phyloP scores from a whole-genome alignment of 768 basidiomycete genomes.

The Favolaschia claudopus region DNA sequence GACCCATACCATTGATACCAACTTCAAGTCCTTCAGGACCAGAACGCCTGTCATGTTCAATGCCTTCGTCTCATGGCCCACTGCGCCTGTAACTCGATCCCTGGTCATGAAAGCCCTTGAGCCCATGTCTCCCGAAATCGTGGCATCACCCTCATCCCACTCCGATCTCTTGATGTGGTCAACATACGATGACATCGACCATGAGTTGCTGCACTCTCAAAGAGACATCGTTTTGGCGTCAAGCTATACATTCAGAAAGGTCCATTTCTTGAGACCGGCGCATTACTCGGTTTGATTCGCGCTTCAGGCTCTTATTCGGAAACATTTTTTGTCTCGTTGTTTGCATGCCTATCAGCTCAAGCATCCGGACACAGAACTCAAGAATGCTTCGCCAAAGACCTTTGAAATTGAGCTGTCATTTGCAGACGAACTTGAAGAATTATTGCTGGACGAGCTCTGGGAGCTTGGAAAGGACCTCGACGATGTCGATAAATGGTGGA shows the following conservation, averaged over 20 bases:
- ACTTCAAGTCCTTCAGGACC: not conserved
- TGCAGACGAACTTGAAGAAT: slow-evolving; percentile 93
- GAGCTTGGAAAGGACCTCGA: slow-evolving; percentile 77
- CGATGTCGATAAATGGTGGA: slow-evolving; percentile 75
- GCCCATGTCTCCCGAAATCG: slow-evolving; percentile 30
- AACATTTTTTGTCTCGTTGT: slow-evolving; percentile 86
- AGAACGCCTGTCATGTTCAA: slow-evolving; percentile 14
- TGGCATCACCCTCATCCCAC: slow-evolving; percentile 21
- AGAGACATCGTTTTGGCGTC: slow-evolving; percentile 69
- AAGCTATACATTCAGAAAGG: slow-evolving; percentile 87
- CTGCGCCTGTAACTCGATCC: slow-evolving; percentile 54
- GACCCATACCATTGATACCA: slow-evolving; percentile 14
- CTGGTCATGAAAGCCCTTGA: slow-evolving; percentile 52
- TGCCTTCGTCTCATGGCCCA: slow-evolving; percentile 54
- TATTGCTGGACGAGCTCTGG: slow-evolving; percentile 92
- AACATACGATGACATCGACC: slow-evolving; percentile 87
- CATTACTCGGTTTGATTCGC: slow-evolving; percentile 1
- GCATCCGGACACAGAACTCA: slow-evolving; percentile 43
- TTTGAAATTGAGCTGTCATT: slow-evolving; percentile 89
- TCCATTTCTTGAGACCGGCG: not conserved
- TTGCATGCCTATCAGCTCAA: slow-evolving; percentile 65
- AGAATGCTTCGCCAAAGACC: slow-evolving; percentile 68
- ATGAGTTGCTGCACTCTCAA: slow-evolving; percentile 67
- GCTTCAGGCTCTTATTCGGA: slow-evolving; percentile 79
- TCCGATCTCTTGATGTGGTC: slow-evolving; percentile 81